Evolutionary conservation across 225 moss, liverwort and hornwort species (phyloP).

Genomic region (Straminergon stramineum): DNA sequence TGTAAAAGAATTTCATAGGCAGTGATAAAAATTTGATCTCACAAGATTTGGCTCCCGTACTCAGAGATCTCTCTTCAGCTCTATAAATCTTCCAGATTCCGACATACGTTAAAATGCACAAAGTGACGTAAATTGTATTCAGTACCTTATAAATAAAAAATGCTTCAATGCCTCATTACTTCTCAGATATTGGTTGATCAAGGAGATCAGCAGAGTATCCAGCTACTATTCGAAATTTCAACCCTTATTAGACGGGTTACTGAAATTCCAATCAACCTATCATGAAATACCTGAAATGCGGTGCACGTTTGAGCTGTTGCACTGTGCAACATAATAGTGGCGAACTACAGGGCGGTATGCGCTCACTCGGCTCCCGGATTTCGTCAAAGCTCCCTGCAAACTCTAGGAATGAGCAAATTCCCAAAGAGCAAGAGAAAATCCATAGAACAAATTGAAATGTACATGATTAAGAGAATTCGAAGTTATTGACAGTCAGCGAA

Average conservation of each 20-base stretch:
- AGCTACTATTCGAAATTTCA: background rate
- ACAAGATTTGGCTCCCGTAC: background rate
- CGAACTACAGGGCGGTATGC: background rate
- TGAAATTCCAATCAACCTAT: background rate
- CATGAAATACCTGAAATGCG: background rate
- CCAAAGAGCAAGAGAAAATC: background rate
- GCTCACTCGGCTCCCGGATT: background rate
- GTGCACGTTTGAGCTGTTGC: background rate
- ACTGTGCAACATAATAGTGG: background rate
- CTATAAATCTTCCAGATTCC: background rate
- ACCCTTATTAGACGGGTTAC: background rate
- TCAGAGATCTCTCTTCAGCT: background rate
- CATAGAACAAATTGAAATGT: background rate
- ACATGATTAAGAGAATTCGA: background rate
- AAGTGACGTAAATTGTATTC: no score
- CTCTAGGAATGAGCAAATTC: background rate
- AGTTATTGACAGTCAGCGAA: background rate
- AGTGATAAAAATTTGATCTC: background rate
- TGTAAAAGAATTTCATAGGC: background rate
- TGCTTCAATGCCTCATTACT: background rate
- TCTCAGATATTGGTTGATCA: background rate
- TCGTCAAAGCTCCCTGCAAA: conserved; percentile 8
- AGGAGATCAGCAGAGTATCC: background rate
- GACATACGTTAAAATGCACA: background rate
- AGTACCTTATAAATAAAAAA: background rate